Percentiles rank a stretch among this genome's conserved stretches.
Conservation (phyloP, 345 rosid genomes). For the Erucastrum elatum region DNA sequence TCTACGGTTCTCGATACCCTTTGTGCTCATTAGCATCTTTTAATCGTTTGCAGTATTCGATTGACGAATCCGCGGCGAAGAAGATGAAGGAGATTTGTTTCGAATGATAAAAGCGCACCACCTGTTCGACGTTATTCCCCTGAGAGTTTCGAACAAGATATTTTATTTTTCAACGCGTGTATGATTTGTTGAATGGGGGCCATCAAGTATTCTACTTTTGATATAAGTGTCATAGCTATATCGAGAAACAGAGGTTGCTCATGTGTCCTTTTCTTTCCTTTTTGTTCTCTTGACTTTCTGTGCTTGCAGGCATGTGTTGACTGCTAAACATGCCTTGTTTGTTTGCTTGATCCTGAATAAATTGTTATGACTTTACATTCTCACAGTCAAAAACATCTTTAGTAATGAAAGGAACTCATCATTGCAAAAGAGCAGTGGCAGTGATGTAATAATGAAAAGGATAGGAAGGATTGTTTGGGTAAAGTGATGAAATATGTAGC, state of each 20-base stretch:
- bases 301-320: slow-evolving; percentile 15
- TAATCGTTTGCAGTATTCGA: slow-evolving; percentile 59
- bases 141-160: neutral
- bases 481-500: slow-evolving; percentile 12
- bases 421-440: neutral
- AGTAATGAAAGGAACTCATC: slow-evolving; percentile 6
- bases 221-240: slow-evolving; percentile 13
- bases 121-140: slow-evolving; percentile 51
- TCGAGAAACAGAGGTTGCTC: slow-evolving; percentile 25
- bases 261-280: slow-evolving; percentile 24
- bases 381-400: slow-evolving; percentile 4
- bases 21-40: slow-evolving; percentile 19
- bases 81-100: slow-evolving; percentile 57
- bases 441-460: slow-evolving; percentile 3
- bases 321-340: slow-evolving; percentile 27
- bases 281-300: slow-evolving; percentile 24
- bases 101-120: slow-evolving; percentile 39
- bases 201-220: slow-evolving; percentile 23
- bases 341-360: slow-evolving; percentile 25
- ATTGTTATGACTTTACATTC: slow-evolving; percentile 4
- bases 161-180: neutral
- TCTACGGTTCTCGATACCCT: neutral
- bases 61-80: slow-evolving; percentile 69
- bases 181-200: slow-evolving; percentile 12
- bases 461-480: slow-evolving; percentile 16